Evolutionary conservation across 2,329 filamentous ascomycete genomes (phyloP), one percentile per base, ranked within the genome.

Genomic region (Canariomyces notabilis): DNA sequence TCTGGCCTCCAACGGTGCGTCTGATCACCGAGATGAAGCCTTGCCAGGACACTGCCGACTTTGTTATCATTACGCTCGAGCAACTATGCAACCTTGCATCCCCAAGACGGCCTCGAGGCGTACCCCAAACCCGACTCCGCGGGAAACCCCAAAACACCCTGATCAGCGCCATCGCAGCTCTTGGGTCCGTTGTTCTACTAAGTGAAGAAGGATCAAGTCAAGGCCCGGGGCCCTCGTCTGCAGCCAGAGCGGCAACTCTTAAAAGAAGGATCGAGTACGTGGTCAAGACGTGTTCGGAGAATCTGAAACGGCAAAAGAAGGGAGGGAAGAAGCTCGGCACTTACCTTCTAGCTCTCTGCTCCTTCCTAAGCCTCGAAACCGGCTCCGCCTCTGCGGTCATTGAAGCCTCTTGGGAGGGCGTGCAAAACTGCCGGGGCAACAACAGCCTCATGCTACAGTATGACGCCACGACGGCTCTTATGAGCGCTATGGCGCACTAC

Each of bases 401-500:
- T 19, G 37, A 46, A 11, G 33, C 44, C 12, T 39, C 54, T n/a
- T 59, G 57, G 57, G 42, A 37, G 15, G 44, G 40, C 2, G 42
- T 46, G 9, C 15, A 22, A 6, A 47, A 31, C 32, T 42, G 48
- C 45, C 44, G 44, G 23, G 37, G 35, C 22, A 47, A 50, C 21
- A 36, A 46, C 3, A 33, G 20, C 6, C 36, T 53, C 20, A 45
- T 50, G 29, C 55, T 57, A 29, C 53, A 62, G 14, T 64, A 68
- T 52, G 60, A 65, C 44, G 59, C 57, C 8, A 58, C 67, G 0
- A 57, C 69, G 5, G 56, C 61, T 1, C 63, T 79, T 31, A 57
- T 72, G 22, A 70, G 69, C 46, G 70, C 67, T 6, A 59, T 77
- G 9, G 70, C 75, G 2, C 68, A 72, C 23, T 72, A 65, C 52